phyloP scores from a whole-genome alignment of 2,329 filamentous ascomycete species.

The Fusarium sp. region DNA sequence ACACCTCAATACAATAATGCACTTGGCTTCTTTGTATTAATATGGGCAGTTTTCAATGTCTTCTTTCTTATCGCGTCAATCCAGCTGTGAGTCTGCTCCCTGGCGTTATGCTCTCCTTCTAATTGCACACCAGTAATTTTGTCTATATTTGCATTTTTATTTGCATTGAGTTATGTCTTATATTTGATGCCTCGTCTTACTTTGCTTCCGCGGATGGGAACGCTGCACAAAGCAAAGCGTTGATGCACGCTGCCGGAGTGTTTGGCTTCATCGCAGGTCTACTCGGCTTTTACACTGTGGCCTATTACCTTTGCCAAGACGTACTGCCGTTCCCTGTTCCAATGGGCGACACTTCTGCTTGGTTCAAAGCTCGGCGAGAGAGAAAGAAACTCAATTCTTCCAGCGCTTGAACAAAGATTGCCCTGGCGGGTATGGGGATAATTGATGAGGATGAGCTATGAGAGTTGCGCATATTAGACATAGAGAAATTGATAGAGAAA shows the following conservation, averaged over 20 bases:
- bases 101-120: background rate
- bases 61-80: conserved; percentile 44
- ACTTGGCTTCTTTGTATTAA: conserved; percentile 43
- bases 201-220: conserved; percentile 41
- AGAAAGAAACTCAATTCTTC: background rate
- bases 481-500: background rate
- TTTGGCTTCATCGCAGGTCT: conserved; percentile 44
- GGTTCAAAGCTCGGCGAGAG: conserved; percentile 17
- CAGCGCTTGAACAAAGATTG: background rate
- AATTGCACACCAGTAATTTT: conserved; percentile 32
- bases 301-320: conserved; percentile 43
- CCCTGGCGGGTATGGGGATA: background rate
- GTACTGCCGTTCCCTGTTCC: conserved; percentile 39
- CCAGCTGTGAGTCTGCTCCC: conserved; percentile 22
- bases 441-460: background rate
- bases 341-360: conserved; percentile 39
- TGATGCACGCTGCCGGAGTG: conserved; percentile 38
- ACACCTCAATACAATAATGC: conserved; percentile 41
- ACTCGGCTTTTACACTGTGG: conserved; percentile 40
- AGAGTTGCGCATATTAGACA: background rate
- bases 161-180: conserved; percentile 38
- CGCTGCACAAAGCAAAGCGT: background rate
- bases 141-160: conserved; percentile 41
- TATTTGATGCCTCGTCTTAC: conserved; percentile 35
- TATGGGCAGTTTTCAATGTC: conserved; percentile 46